Percentiles rank a stretch among this genome's conserved stretches.
These are phyloP conservation scores for Lachancea thermotolerans DNA, from an alignment of 805 yeast species.

Conservation along the genomic window DNA sequence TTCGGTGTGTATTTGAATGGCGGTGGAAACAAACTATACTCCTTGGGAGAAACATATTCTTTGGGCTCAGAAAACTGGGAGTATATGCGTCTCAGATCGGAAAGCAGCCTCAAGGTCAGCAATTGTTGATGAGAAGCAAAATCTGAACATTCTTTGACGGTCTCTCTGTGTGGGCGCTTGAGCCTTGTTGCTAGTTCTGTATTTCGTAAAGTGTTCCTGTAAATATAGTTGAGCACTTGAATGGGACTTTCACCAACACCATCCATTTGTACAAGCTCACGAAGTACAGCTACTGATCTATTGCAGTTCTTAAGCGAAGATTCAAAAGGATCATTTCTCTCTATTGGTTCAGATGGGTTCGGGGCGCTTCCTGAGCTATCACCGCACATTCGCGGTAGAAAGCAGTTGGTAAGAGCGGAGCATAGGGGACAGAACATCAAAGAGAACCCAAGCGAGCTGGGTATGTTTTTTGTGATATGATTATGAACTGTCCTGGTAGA, in stretches of 20 bases:
- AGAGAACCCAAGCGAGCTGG: conserved; percentile 61
- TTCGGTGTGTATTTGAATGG: not conserved
- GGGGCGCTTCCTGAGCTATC: not conserved
- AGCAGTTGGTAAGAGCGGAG: conserved; percentile 76
- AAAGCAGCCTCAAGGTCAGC: conserved; percentile 47
- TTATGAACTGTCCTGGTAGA: conserved; percentile 50
- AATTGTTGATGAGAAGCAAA: conserved; percentile 59
- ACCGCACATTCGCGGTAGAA: conserved; percentile 51
- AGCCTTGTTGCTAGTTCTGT: conserved; percentile 48
- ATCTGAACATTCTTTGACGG: not conserved
- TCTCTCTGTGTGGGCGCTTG: not conserved
- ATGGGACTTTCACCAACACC: conserved; percentile 10
- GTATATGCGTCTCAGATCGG: conserved; percentile 30
- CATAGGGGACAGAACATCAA: conserved; percentile 90
- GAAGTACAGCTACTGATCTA: conserved; percentile 19
- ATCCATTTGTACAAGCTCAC: conserved; percentile 9
- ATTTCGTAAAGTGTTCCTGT: conserved; percentile 55
- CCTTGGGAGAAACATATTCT: not conserved
- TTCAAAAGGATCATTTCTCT: not conserved
- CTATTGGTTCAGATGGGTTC: not conserved
- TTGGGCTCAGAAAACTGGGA: not conserved
- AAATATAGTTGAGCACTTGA: conserved; percentile 26
- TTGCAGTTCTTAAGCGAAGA: not conserved
- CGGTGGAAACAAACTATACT: not conserved
- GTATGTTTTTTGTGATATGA: conserved; percentile 76